phyloP scores from a whole-genome alignment of 208 protist genomes.

The Acanthamoeba quina region DNA sequence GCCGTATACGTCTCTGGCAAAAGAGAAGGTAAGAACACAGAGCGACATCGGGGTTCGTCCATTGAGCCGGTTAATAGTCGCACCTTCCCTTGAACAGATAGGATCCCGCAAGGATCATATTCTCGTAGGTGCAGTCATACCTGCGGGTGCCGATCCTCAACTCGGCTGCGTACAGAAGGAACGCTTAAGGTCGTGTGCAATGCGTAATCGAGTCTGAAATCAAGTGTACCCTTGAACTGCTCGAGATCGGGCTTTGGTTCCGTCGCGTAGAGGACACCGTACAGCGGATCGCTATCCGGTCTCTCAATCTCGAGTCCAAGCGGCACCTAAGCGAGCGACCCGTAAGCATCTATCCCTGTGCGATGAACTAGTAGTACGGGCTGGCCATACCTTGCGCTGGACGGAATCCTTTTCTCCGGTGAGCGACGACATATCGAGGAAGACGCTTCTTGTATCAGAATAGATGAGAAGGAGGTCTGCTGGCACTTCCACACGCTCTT shows the following conservation, averaged over 20 bases:
- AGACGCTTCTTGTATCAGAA: constrained; percentile 57
- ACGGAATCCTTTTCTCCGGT: constrained; percentile 76
- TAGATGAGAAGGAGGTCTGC: constrained; percentile 69
- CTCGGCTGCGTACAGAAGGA: constrained; percentile 9
- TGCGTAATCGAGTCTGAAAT: background rate
- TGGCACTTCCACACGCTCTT: constrained; percentile 59
- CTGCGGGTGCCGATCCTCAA: constrained; percentile 34
- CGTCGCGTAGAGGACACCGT: constrained; percentile 64
- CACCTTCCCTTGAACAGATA: constrained; percentile 72
- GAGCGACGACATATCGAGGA: constrained; percentile 70
- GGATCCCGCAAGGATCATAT: constrained; percentile 59
- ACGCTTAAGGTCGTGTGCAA: background rate
- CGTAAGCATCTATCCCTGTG: background rate
- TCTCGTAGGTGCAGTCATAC: constrained; percentile 72
- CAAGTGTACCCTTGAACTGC: constrained; percentile 62
- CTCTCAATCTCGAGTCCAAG: constrained; percentile 39
- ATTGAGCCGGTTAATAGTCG: background rate
- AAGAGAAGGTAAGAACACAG: background rate
- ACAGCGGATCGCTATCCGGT: constrained; percentile 43
- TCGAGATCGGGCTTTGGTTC: constrained; percentile 66
- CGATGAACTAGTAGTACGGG: background rate
- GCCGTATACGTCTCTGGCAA: constrained; percentile 52
- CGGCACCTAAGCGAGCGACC: background rate
- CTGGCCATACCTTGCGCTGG: constrained; percentile 48
- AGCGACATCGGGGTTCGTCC: too few relatives aligned